Base-by-base conservation (phyloP, 1,284 basidiomycete species). In the Sporisorium scitamineum region DNA sequence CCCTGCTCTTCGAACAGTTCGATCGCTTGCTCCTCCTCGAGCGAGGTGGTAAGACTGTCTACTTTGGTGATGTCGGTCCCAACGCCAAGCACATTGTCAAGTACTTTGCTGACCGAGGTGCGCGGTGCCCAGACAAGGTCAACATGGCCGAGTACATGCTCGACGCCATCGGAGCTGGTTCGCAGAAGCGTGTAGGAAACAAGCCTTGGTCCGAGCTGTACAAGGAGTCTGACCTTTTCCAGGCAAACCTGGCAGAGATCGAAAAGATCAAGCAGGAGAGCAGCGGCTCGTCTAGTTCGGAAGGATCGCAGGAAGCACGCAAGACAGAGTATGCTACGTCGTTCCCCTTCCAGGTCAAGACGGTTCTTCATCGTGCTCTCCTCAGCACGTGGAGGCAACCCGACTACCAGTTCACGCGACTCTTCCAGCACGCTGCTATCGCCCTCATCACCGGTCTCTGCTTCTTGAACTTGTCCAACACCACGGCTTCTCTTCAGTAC, bases 121-220 rank as follows among this genome's bases (percentile, higher is more conserved):
- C 66, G 14, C 48, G 58, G 39, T 88, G 89, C 41, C 88, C 88
- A n/a, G 39, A 37, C n/a, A 61, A 50, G 18, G 88, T 86, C 75
- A 90, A 90, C 84, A 88, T 88, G 20, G 86, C 86, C 42, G 86
- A 86, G 52, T 92, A 76, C 69, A 86, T 86, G 84, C 81, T 86
- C 56, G 84, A 85, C 62, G 82, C 83, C 0, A 86, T 86, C 39
- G 85, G 85, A n/a, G 84, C 85, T 34, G 86, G 86, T 16, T 79
- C 80, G 9, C 63, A 78, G 52, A 67, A 64, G 32, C 69, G 73
- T 5, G 74, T 86, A 29, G 86, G 86, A 31, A 53, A 60, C 51
- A 54, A 54, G 50, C 61, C 93, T 77, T 94, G 92, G 92, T 90
- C 90, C 68, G 89, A 92, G 73, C 88, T 93, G 84, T 70, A 59